phyloP scores from a whole-genome alignment of 331 rosid species.

The Erythrophleum ivorense region DNA sequence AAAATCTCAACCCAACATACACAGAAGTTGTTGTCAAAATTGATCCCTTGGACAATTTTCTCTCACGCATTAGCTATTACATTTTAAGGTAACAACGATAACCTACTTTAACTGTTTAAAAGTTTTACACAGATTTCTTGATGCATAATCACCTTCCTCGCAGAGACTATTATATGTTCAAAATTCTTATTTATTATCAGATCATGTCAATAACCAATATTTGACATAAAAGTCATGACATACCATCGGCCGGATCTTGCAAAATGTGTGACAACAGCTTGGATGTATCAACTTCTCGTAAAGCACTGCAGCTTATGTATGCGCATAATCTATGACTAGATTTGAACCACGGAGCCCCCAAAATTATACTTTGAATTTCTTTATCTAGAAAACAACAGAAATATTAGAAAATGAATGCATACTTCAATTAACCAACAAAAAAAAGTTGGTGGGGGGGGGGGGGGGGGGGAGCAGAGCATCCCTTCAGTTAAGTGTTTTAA shows the following conservation, averaged over 20 bases:
- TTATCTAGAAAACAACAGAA: constrained; percentile 50
- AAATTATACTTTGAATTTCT: constrained; percentile 65
- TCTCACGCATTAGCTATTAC: background rate
- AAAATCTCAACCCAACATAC: background rate
- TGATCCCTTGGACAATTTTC: constrained; percentile 10
- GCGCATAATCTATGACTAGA: constrained; percentile 75
- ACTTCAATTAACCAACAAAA: background rate
- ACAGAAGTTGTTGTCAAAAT: background rate
- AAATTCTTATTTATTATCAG: constrained; percentile 2
- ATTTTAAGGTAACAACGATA: background rate
- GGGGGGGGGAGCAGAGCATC: no score
- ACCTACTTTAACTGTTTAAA: background rate
- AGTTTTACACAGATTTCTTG: background rate
- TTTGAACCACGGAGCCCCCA: constrained; percentile 87
- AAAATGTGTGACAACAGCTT: constrained; percentile 69
- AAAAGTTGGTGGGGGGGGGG: no score
- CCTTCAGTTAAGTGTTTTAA: background rate
- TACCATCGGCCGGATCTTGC: constrained; percentile 50
- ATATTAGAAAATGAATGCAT: background rate
- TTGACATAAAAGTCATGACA: constrained; percentile 5
- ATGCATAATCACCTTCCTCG: background rate
- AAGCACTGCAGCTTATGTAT: constrained; percentile 81
- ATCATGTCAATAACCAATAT: background rate
- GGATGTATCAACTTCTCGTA: constrained; percentile 87
- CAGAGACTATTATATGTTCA: background rate